Evolutionary conservation across 225 moss, liverwort and hornwort genomes (phyloP).

Genomic region (Polytrichum formosum): DNA sequence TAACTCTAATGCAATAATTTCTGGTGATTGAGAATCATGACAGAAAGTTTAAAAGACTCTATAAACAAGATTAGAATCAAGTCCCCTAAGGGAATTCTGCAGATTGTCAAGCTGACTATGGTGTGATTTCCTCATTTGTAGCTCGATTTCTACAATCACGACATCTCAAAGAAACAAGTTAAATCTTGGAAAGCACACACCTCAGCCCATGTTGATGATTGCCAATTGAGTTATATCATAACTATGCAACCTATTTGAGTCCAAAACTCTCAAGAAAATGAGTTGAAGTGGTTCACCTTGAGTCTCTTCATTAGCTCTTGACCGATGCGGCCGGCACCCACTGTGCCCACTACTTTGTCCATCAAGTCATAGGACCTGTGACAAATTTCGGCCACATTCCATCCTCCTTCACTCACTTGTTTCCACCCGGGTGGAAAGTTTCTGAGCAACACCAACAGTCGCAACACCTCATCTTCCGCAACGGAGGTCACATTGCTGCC

Average conservation of each 20-base stretch:
- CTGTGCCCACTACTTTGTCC: conserved; percentile 50
- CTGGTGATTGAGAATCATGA: too few species aligned
- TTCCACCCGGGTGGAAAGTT: conserved; percentile 60
- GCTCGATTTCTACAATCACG: neutral
- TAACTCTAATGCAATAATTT: too few species aligned
- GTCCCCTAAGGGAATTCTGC: neutral
- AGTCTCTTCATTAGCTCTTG: conserved; percentile 55
- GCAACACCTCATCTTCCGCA: conserved; percentile 59
- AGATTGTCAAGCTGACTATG: neutral
- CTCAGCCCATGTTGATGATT: too few species aligned
- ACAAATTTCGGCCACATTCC: conserved; percentile 56
- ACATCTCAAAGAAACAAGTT: neutral
- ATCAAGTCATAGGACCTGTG: conserved; percentile 48
- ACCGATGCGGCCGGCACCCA: conserved; percentile 53
- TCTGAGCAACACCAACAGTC: conserved; percentile 43
- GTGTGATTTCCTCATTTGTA: neutral
- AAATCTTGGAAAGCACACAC: too few species aligned
- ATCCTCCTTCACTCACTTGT: conserved; percentile 40
- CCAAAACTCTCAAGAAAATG: neutral
- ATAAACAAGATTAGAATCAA: neutral
- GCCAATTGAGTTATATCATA: too few species aligned
- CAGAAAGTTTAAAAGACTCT: neutral
- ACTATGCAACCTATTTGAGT: too few species aligned
- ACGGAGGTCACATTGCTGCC: conserved; percentile 62
- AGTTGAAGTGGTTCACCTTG: conserved; percentile 18